Conservation (phyloP, 179 eudicot genomes). For the Vitellaria paradoxa region DNA sequence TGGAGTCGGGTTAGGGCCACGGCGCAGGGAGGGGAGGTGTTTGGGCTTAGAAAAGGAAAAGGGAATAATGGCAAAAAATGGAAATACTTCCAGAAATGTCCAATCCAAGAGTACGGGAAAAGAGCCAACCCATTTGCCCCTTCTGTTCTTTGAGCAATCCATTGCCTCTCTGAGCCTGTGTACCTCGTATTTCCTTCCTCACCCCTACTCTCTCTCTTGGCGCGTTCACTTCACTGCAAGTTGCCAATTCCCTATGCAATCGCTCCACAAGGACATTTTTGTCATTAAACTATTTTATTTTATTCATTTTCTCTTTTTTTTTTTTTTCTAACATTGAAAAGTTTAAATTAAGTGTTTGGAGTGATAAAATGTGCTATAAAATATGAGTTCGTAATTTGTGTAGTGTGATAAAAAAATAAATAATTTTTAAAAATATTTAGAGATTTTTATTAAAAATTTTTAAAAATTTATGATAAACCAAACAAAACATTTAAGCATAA, state of each 20-base stretch:
- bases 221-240: not conserved
- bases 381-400: too few relatives aligned
- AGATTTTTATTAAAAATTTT: too few relatives aligned
- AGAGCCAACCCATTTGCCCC: conserved; percentile 40
- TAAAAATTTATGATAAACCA: too few relatives aligned
- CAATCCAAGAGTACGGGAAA: conserved; percentile 77
- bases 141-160: conserved; percentile 26
- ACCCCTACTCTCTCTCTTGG: not conserved
- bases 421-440: too few relatives aligned
- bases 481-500: too few relatives aligned
- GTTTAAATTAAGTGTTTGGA: too few relatives aligned
- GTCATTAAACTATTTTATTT: not conserved
- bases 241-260: not conserved
- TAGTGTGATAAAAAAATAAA: too few relatives aligned
- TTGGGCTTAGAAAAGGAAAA: conserved; percentile 40
- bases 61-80: conserved; percentile 44
- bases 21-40: not conserved
- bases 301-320: too few relatives aligned
- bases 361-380: too few relatives aligned
- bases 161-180: conserved; percentile 7
- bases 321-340: too few relatives aligned
- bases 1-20: conserved; percentile 18
- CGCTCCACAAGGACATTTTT: not conserved
- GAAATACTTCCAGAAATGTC: conserved; percentile 65
- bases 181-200: conserved; percentile 20